Percentiles rank a stretch among this genome's conserved stretches.
phyloP scores from a whole-genome alignment of 2,329 filamentous ascomycete genomes.

The Monosporascus sp. region DNA sequence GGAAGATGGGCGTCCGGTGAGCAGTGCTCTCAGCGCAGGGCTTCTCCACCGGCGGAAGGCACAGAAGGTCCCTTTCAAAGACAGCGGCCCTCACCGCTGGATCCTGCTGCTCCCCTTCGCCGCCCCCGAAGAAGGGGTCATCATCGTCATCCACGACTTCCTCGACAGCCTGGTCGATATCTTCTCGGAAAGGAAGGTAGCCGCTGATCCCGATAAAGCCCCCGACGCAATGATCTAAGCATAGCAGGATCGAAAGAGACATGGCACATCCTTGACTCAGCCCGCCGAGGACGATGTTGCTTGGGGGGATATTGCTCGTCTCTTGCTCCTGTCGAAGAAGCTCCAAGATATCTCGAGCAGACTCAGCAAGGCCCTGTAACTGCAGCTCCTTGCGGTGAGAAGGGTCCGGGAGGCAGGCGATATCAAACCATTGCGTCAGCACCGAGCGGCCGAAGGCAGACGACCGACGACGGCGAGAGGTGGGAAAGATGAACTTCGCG shows the following conservation, averaged over 20 bases:
- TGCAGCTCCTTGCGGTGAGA: constrained; percentile 37
- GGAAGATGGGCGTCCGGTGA: constrained; percentile 34
- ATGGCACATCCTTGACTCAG: constrained; percentile 50
- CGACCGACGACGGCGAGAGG: constrained; percentile 39
- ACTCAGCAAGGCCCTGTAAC: constrained; percentile 39
- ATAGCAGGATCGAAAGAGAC: constrained; percentile 36
- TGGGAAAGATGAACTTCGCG: constrained; percentile 48
- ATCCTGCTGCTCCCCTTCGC: constrained; percentile 2
- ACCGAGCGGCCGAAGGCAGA: constrained; percentile 35
- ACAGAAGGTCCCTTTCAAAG: constrained; percentile 29
- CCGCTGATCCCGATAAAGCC: constrained; percentile 45
- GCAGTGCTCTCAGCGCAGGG: constrained; percentile 5
- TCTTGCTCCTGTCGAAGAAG: constrained; percentile 34
- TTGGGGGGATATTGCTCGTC: constrained; percentile 17
- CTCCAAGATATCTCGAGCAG: constrained; percentile 27
- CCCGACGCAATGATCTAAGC: constrained; percentile 30
- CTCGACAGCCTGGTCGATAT: constrained; percentile 25
- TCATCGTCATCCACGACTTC: constrained; percentile 2
- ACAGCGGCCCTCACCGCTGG: constrained; percentile 18
- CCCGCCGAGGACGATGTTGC: constrained; percentile 44
- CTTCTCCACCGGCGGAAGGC: constrained; percentile 7
- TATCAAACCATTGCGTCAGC: constrained; percentile 50
- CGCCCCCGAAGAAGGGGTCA: constrained; percentile 5
- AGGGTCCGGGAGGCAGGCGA: constrained; percentile 35
- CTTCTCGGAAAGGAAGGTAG: constrained; percentile 36